phyloP scores from a whole-genome alignment of 495 filamentous ascomycete species.

The Penicillium mononematosum region DNA sequence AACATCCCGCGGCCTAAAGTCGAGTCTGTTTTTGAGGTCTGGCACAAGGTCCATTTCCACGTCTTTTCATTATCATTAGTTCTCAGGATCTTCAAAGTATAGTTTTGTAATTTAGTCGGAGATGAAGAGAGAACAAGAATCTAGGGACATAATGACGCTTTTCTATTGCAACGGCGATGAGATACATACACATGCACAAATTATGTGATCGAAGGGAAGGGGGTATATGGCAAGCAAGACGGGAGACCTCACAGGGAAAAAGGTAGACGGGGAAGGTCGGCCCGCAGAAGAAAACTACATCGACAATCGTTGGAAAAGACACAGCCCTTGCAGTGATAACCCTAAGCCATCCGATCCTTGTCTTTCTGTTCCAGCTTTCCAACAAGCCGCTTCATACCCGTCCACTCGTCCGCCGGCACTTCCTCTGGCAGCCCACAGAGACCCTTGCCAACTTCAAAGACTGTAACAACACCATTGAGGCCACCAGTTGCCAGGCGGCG shows the following conservation, averaged over 20 bases:
- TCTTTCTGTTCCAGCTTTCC: constrained; percentile 56
- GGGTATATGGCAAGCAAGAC: constrained; percentile 35
- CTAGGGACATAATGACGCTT: background rate
- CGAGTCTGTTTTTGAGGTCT: background rate
- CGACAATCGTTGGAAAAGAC: constrained; percentile 11
- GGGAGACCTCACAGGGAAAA: constrained; percentile 11
- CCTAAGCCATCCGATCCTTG: constrained; percentile 40
- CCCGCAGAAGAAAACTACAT: constrained; percentile 12
- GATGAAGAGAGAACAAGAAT: background rate
- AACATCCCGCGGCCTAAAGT: background rate
- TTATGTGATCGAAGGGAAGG: constrained; percentile 26
- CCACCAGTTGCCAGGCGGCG: constrained; percentile 84
- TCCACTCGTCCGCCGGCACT: constrained; percentile 85
- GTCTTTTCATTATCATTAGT: background rate
- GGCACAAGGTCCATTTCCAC: background rate
- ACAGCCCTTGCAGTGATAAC: constrained; percentile 1
- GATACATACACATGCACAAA: constrained; percentile 20
- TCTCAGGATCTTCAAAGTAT: background rate
- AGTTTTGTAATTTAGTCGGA: background rate
- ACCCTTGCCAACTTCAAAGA: constrained; percentile 91
- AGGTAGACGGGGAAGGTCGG: constrained; percentile 13
- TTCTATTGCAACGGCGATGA: constrained; percentile 12
- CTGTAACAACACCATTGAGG: constrained; percentile 80
- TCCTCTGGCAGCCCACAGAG: constrained; percentile 72
- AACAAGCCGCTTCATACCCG: constrained; percentile 80